Evolutionary conservation across 2,329 filamentous ascomycete species (phyloP).

Genomic region (Onygena corvina): DNA sequence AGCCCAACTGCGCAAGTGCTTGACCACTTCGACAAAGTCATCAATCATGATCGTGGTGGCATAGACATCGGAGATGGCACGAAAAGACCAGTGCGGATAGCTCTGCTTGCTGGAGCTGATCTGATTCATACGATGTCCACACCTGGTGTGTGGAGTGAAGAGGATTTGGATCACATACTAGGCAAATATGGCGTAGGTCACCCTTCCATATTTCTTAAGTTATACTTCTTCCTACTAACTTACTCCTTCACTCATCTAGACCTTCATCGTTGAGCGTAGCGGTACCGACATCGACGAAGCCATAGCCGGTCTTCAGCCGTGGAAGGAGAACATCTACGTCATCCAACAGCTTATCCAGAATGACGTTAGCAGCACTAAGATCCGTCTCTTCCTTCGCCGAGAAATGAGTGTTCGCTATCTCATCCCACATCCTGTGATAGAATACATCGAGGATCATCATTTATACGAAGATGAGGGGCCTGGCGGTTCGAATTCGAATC

Average conservation of each 20-base stretch:
- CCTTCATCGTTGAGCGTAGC: conserved; percentile 75
- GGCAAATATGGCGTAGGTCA: conserved; percentile 54
- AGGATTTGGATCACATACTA: conserved; percentile 79
- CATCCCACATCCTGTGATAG: conserved; percentile 61
- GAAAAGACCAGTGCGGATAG: conserved; percentile 58
- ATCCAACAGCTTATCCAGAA: conserved; percentile 82
- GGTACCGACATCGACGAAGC: conserved; percentile 85
- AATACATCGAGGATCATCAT: conserved; percentile 57
- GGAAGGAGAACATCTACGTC: conserved; percentile 75
- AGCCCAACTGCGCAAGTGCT: conserved; percentile 79
- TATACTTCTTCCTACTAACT: not conserved
- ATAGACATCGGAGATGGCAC: conserved; percentile 55
- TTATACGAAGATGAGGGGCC: conserved; percentile 47
- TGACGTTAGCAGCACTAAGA: conserved; percentile 71
- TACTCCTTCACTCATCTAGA: conserved; percentile 23
- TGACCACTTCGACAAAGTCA: conserved; percentile 82
- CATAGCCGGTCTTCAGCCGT: conserved; percentile 65
- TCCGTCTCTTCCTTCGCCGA: conserved; percentile 64
- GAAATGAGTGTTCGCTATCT: conserved; percentile 72
- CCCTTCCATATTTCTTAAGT: not conserved
- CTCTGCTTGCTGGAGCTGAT: conserved; percentile 69
- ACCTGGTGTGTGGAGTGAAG: conserved; percentile 63
- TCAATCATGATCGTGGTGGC: conserved; percentile 67
- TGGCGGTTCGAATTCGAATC: not conserved
- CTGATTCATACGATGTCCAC: conserved; percentile 62